phyloP scores from a whole-genome alignment of 192 early-diverging fungal species.

The Mortierella alpina region DNA sequence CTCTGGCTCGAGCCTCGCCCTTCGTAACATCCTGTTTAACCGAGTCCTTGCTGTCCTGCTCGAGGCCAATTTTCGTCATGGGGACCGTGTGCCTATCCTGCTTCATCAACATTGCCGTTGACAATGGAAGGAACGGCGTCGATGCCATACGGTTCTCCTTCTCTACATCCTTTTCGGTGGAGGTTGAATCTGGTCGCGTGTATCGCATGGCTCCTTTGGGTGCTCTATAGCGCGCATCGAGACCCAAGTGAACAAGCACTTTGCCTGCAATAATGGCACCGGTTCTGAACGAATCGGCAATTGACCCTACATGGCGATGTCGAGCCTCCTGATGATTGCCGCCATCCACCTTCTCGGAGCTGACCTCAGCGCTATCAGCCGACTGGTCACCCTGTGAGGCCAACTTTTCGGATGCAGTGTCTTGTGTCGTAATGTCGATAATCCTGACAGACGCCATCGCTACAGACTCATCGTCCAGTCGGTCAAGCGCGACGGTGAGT shows the following conservation, averaged over 20 bases:
- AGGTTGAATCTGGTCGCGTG: not conserved
- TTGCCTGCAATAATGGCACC: not conserved
- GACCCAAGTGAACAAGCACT: not conserved
- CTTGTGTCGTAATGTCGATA: too few species aligned
- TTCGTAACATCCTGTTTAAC: not conserved
- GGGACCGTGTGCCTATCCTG: not conserved
- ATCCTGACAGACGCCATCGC: too few species aligned
- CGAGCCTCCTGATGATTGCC: not conserved
- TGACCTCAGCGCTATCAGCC: not conserved
- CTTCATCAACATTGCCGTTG: conserved; percentile 2
- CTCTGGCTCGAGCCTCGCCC: conserved; percentile 4
- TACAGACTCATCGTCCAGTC: too few species aligned
- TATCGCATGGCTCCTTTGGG: not conserved
- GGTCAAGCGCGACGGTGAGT: too few species aligned
- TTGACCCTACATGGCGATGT: not conserved
- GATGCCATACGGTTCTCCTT: conserved; percentile 25
- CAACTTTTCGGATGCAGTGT: not conserved
- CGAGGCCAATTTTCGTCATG: not conserved
- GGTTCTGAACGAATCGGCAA: not conserved
- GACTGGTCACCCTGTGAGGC: not conserved
- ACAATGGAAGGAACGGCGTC: conserved; percentile 14
- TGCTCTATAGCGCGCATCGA: not conserved
- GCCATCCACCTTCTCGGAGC: not conserved
- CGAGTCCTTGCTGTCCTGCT: not conserved
- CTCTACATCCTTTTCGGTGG: not conserved